Conservation (phyloP, 2,329 filamentous ascomycete species). For the Didymella pinodella region DNA sequence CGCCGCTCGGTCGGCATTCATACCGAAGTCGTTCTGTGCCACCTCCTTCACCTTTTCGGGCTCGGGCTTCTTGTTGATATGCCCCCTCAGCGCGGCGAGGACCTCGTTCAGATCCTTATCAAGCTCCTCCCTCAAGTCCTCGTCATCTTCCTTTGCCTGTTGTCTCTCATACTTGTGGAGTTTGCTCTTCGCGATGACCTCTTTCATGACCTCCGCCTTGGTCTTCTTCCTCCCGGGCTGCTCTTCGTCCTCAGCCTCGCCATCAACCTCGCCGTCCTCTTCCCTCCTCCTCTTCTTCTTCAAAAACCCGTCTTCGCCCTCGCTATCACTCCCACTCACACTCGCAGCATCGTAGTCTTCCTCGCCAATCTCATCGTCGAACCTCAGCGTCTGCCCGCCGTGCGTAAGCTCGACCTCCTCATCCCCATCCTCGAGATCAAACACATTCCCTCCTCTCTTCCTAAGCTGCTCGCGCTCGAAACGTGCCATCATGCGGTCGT, state of each 20-base stretch:
- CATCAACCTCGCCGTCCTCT: constrained; percentile 52
- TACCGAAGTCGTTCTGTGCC: constrained; percentile 51
- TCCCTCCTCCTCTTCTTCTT: constrained; percentile 56
- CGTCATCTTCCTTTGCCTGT: constrained; percentile 89
- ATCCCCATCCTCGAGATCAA: constrained; percentile 88
- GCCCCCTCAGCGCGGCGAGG: constrained; percentile 71
- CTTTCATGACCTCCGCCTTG: constrained; percentile 97
- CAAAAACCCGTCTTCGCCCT: constrained; percentile 48
- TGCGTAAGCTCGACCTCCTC: constrained; percentile 80
- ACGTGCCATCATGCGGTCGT: constrained; percentile 89
- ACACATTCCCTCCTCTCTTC: constrained; percentile 79
- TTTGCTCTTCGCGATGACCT: constrained; percentile 97
- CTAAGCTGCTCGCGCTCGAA: constrained; percentile 88
- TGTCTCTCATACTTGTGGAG: constrained; percentile 94
- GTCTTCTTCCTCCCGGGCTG: constrained; percentile 85
- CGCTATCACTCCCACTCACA: constrained; percentile 59
- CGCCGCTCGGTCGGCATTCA: constrained; percentile 69
- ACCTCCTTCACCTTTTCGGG: constrained; percentile 52
- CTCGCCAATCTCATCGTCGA: constrained; percentile 60
- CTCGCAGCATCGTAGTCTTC: constrained; percentile 87
- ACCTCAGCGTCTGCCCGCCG: constrained; percentile 75
- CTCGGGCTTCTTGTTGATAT: constrained; percentile 60
- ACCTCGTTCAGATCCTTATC: constrained; percentile 84
- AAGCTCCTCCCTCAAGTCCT: constrained; percentile 82
- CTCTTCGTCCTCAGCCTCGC: constrained; percentile 46